phyloP scores from a whole-genome alignment of 257 asterid genomes.

The Plectranthus barbatus region DNA sequence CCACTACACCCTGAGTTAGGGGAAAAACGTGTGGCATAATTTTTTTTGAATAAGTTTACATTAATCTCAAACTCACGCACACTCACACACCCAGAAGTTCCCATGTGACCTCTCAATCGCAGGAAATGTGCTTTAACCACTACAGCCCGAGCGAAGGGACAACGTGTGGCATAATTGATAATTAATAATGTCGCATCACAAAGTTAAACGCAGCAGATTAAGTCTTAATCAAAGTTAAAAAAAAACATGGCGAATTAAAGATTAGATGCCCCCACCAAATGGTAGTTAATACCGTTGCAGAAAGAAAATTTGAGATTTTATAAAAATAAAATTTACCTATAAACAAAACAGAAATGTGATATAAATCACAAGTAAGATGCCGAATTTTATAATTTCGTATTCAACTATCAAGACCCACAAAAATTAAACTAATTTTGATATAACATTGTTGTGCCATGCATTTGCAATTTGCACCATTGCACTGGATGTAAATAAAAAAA shows the following conservation, averaged over 20 bases:
- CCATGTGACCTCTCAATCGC: no score
- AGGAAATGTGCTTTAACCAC: no score
- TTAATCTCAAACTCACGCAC: no score
- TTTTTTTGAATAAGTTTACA: no score
- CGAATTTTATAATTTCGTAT: background rate
- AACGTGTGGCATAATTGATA: background rate
- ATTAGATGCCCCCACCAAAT: constrained; percentile 20
- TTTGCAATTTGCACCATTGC: no score
- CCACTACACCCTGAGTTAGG: no score
- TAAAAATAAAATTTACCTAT: background rate
- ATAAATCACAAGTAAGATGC: background rate
- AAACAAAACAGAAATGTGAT: background rate
- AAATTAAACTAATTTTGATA: background rate
- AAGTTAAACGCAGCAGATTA: background rate
- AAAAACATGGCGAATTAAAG: constrained; percentile 22
- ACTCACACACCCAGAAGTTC: no score
- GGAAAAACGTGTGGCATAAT: no score
- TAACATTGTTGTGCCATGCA: background rate
- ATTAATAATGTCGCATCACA: constrained; percentile 15
- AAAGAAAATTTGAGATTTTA: no score
- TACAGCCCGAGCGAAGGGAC: no score
- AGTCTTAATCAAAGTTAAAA: constrained; percentile 16
- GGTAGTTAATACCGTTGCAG: constrained; percentile 60
- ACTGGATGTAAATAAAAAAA: no score
- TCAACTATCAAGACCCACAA: background rate